Conservation (phyloP, 441 rosid genomes). For the Isatis lusitanica region DNA sequence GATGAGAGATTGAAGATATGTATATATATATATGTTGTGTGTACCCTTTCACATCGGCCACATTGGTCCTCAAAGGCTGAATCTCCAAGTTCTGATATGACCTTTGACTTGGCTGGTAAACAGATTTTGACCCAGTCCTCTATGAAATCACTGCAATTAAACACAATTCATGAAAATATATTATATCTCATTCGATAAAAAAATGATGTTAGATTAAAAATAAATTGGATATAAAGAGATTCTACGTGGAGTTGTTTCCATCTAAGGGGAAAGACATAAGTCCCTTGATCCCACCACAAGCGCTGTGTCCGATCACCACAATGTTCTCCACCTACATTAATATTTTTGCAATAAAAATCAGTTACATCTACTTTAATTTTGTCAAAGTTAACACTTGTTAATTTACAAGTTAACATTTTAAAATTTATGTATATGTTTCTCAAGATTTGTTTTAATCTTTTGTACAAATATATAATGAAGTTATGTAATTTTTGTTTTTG, state of each 20-base stretch:
- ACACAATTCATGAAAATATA: neutral
- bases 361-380: neutral
- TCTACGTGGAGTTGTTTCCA: slow-evolving; percentile 74
- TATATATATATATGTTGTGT: neutral
- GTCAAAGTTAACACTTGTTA: neutral
- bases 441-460: neutral
- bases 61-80: slow-evolving; percentile 56
- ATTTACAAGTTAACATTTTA: neutral
- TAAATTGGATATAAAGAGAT: neutral
- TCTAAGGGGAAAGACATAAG: slow-evolving; percentile 92
- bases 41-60: slow-evolving; percentile 70
- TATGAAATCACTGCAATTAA: slow-evolving; percentile 77
- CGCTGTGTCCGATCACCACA: slow-evolving; percentile 92
- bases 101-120: slow-evolving; percentile 77
- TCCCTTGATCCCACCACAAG: slow-evolving; percentile 97
- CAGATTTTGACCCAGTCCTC: slow-evolving; percentile 94
- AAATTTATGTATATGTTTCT: neutral
- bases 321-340: slow-evolving; percentile 66
- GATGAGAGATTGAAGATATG: neutral
- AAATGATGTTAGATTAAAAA: neutral
- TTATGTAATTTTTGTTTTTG: neutral
- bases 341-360: neutral
- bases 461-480: neutral
- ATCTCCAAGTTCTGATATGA: slow-evolving; percentile 46
- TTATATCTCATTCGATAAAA: neutral